Evolutionary conservation across 768 basidiomycete species (phyloP).

Genomic region (Leccinum subgranulosum): DNA sequence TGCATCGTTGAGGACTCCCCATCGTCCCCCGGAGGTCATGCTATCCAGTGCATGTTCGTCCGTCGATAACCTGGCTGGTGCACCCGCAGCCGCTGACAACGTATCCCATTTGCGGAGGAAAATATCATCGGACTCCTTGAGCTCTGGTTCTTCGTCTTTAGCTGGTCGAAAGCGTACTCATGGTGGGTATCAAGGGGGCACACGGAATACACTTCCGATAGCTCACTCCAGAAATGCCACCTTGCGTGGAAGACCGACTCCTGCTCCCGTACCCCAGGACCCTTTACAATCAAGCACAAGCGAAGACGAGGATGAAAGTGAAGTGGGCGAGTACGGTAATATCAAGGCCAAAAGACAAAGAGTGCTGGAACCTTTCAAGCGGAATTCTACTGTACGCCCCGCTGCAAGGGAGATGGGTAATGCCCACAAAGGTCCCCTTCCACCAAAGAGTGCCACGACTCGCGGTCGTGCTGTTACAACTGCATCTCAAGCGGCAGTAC

Average conservation of each 20-base stretch:
- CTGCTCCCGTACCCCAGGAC: conserved; percentile 7
- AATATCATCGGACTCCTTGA: conserved; percentile 42
- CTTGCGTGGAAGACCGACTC: conserved; percentile 22
- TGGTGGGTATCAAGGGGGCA: conserved; percentile 6
- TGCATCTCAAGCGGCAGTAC: conserved; percentile 7
- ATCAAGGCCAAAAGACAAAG: conserved; percentile 24
- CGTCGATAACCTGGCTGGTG: conserved; percentile 27
- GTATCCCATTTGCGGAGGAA: conserved; percentile 37
- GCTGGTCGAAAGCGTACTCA: conserved; percentile 43
- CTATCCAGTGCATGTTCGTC: conserved; percentile 24
- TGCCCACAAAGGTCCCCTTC: conserved; percentile 12
- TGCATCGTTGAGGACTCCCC: conserved; percentile 64
- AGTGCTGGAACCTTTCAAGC: conserved; percentile 24
- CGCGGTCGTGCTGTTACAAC: conserved; percentile 12
- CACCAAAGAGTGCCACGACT: conserved; percentile 6
- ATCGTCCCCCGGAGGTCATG: conserved; percentile 26
- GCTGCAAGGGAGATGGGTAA: conserved; percentile 8
- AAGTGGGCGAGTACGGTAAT: conserved; percentile 5
- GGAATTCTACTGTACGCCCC: conserved; percentile 27
- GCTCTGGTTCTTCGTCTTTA: conserved; percentile 35
- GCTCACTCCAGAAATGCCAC: conserved; percentile 24
- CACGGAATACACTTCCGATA: not conserved
- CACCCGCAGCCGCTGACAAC: conserved; percentile 39
- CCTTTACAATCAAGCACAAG: conserved; percentile 20
- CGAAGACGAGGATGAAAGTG: conserved; percentile 20